Base-by-base conservation (phyloP, 139 green algal genomes). In the Mesostigma viride region DNA sequence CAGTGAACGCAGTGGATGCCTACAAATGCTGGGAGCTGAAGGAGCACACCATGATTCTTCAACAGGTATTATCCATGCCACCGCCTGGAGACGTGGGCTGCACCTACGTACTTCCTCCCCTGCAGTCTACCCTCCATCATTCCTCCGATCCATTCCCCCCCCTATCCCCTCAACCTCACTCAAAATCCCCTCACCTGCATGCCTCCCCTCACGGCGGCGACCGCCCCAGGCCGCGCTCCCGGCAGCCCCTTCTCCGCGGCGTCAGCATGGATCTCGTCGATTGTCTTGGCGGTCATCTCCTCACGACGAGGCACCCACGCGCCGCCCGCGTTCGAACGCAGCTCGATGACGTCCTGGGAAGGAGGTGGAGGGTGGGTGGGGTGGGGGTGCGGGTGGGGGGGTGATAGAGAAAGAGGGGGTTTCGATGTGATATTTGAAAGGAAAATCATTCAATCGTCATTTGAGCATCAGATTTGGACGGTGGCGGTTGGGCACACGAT, bases 241-340 rank as follows among this genome's bases (percentile, higher is more conserved):
- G 81, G 27, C 74, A 61, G 45, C 26, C 45, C 63, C 20, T 71
- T n/a, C n/a, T n/a, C n/a, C n/a, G n/a, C 70, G 20, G 73, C 73
- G 20, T 84, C 78, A 1, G 51, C 57, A 58, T 84, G 78, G 1
- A 83, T 44, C 44, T 83, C 72, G 0, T 72, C 47, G 28, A 84
- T 64, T 31, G 73, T 82, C 78, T 81, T 84, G n/a, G 76, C 70
- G 0, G 60, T 77, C 56, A 81, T 45, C 45, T 75, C 48, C 64
- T 81, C 60, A 20, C 78, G 36, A 17, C 78, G 71, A 57, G 73
- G 77, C 22, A 72, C 60, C 78, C 78, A 84, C n/a, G n/a, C n/a
- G n/a, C n/a, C n/a, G n/a, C n/a, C n/a, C 1, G 67, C 64, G 34
- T 81, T 80, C 26, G 31, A 24, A 2, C 76, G 68, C 57, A 83